A percentile compares a stretch with the other conserved stretches of the same genome.
Conservation (phyloP, 495 filamentous ascomycete genomes). For the Astrothelium subdiscretum region DNA sequence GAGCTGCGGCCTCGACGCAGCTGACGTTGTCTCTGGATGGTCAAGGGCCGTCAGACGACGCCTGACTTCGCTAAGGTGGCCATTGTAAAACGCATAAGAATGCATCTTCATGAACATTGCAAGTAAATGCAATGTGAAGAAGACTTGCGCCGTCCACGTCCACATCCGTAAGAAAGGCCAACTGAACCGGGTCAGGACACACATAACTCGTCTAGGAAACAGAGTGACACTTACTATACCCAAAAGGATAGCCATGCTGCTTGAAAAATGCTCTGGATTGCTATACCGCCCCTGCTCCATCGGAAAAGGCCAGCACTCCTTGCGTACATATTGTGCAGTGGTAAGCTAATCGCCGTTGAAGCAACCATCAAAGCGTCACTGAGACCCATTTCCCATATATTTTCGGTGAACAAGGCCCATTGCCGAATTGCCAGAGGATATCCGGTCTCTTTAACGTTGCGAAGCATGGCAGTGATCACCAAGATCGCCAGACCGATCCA, state of each 20-base stretch:
- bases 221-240: constrained; percentile 48
- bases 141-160: constrained; percentile 94
- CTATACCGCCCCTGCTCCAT: constrained; percentile 67
- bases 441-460: constrained; percentile 91
- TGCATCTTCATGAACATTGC: constrained; percentile 97
- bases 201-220: background rate
- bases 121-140: constrained; percentile 81
- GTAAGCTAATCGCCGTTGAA: constrained; percentile 58
- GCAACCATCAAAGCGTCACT: constrained; percentile 77
- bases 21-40: constrained; percentile 44
- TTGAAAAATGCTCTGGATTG: constrained; percentile 74
- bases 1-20: constrained; percentile 54
- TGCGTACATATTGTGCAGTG: constrained; percentile 58
- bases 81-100: constrained; percentile 95
- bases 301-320: constrained; percentile 44
- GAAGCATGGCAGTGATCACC: constrained; percentile 81
- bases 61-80: constrained; percentile 80
- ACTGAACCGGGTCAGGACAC: constrained; percentile 30
- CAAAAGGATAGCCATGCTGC: constrained; percentile 67
- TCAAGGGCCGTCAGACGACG: constrained; percentile 70
- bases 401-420: constrained; percentile 75
- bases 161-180: constrained; percentile 81
- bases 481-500: constrained; percentile 96
- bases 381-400: constrained; percentile 73
- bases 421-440: constrained; percentile 72